Evolutionary conservation across 306 rosid species (phyloP), one percentile per base, ranked within the genome.

Genomic region (Parietaria judaica): DNA sequence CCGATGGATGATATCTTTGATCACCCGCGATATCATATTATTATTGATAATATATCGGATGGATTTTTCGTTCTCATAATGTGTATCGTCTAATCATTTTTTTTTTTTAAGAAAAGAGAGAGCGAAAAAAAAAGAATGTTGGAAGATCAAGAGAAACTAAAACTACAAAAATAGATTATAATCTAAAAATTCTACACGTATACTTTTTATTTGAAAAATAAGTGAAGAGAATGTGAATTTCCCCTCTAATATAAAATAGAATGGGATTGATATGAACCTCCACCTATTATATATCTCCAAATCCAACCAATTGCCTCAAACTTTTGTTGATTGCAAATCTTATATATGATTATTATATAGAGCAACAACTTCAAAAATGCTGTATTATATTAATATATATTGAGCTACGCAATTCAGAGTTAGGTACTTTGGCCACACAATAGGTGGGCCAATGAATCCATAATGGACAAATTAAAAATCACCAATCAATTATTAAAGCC

Each of bases 261-360:
- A 38, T 58, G n/a, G 62, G 31, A 38, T 58, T n/a, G 47, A 58
- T n/a, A 14, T 57, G 60, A 15, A 56, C 35, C 60, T 56, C 45
- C 45, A 56, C 36, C 60, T 6, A 35, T 23, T 23, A 23, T 23
- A 23, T 35, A 34, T 56, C 8, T 55, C 14, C 7, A 23, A 23
- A 2, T 23, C 60, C 15, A 53, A 56, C 60, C 11, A 56, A 41
- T 35, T 1, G 45, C 36, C 14, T 31, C 31, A 31, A 56, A 36
- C 14, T 53, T 9, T 4, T 17, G 36, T 23, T 53, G 15, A 51
- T 5, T 51, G 34, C 31, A 51, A 51, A 51, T 50, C 54, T 50
- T 50, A 5, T 41, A 23, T 23, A 23, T 23, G 31, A 41, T 41
- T 53, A 53, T 17, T 23, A 17, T 12, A 0, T 17, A 36, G 7